A percentile compares a stretch with the other conserved stretches of the same genome.
These are phyloP conservation scores for Penicillium italicum DNA, from an alignment of 2,329 filamentous ascomycete genomes.

Conservation along the genomic window DNA sequence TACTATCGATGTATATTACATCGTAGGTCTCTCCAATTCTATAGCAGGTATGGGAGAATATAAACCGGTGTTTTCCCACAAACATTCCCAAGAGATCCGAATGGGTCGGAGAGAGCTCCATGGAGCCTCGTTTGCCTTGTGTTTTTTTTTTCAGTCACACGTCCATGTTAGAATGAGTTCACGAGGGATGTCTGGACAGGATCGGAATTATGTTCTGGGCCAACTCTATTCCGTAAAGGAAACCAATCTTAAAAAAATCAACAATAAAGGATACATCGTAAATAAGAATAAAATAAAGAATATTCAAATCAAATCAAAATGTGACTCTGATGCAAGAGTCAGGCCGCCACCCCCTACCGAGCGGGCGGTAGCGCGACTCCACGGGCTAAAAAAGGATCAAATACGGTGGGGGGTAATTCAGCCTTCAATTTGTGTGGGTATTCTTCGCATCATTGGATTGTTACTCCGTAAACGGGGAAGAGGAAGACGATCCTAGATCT, in stretches of 20 bases:
- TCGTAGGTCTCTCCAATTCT: not conserved
- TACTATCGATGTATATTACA: not conserved
- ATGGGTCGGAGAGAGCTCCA: not conserved
- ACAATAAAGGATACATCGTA: not conserved
- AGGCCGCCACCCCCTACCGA: slow-evolving; percentile 35
- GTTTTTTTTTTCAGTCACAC: not conserved
- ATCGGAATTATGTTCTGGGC: not conserved
- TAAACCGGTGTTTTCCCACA: not conserved
- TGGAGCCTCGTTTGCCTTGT: not conserved
- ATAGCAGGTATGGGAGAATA: not conserved
- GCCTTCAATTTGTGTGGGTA: slow-evolving; percentile 6
- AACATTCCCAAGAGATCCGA: not conserved
- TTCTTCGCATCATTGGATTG: not conserved
- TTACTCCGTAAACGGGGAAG: not conserved
- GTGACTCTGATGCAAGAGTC: slow-evolving; percentile 7
- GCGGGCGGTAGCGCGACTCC: slow-evolving; percentile 25
- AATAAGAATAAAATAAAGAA: slow-evolving; percentile 3
- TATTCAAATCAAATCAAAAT: slow-evolving; percentile 8
- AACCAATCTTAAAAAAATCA: not conserved
- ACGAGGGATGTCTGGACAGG: not conserved
- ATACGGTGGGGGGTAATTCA: slow-evolving; percentile 11
- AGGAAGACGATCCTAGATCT: slow-evolving; percentile 11
- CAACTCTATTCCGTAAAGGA: slow-evolving; percentile 4
- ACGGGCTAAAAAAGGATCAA: slow-evolving; percentile 11
- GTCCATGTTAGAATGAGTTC: not conserved